Percentiles rank a stretch among this genome's conserved stretches.
Evolutionary conservation across 1,284 basidiomycete genomes (phyloP).

Genomic region (Austroboletus niveus): DNA sequence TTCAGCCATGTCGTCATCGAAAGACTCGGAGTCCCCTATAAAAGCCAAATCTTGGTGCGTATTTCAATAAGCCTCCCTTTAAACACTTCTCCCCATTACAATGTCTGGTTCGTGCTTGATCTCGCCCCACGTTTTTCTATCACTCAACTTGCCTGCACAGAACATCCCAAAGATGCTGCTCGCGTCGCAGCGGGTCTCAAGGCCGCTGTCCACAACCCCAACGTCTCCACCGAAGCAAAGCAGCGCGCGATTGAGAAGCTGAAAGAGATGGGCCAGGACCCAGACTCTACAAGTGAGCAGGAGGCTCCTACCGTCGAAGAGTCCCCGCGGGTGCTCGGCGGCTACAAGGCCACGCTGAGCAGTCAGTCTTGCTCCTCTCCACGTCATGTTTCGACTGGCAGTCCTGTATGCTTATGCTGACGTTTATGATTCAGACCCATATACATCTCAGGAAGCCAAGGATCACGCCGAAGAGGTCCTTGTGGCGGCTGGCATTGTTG

Average conservation of each 20-base stretch:
- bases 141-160: constrained; percentile 4
- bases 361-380: constrained; percentile 28
- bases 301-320: constrained; percentile 18
- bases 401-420: no score
- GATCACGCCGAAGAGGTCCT: constrained; percentile 48
- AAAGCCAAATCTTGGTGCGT: neutral
- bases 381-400: no score
- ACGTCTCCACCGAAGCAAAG: constrained; percentile 52
- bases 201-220: constrained; percentile 52
- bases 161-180: constrained; percentile 35
- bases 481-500: constrained; percentile 32
- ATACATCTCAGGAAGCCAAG: constrained; percentile 48
- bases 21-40: constrained; percentile 14
- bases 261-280: constrained; percentile 36
- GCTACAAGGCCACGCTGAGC: constrained; percentile 53
- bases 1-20: constrained; percentile 12
- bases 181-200: constrained; percentile 54
- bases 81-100: neutral
- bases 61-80: neutral
- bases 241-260: constrained; percentile 44
- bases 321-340: constrained; percentile 37
- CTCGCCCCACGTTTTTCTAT: neutral
- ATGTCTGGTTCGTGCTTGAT: constrained; percentile 27
- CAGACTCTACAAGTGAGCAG: constrained; percentile 12
- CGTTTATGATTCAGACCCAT: constrained; percentile 31